These are phyloP conservation scores for Fomitiporia mediterranea DNA, from an alignment of 1,284 basidiomycete species.

Conservation along the genomic window DNA sequence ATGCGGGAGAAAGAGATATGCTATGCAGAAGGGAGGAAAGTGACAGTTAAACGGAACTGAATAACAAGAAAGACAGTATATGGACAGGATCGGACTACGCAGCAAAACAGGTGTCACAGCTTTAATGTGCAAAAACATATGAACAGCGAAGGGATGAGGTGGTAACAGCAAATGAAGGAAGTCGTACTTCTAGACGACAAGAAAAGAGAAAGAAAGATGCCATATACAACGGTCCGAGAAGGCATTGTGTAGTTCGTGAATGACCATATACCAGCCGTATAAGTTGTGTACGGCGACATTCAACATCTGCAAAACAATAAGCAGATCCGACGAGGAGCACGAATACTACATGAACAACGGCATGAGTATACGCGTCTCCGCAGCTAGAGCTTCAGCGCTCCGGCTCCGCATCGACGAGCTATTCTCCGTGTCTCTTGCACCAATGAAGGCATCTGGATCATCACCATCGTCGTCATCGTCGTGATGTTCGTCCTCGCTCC, in stretches of 20 bases:
- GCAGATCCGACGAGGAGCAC: not conserved
- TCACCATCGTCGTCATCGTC: not conserved
- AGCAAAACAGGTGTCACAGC: not conserved
- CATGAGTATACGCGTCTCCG: not conserved
- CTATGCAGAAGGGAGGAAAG: not conserved
- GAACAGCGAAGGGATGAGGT: not conserved
- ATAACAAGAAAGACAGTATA: not conserved
- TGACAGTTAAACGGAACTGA: not conserved
- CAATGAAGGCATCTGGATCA: constrained; percentile 4
- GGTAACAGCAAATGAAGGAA: not conserved
- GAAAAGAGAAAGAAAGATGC: not conserved
- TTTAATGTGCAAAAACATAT: not conserved
- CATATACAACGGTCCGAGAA: no score
- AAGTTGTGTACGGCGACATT: not conserved
- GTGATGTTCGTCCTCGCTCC: not conserved
- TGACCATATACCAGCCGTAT: not conserved
- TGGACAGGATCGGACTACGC: not conserved
- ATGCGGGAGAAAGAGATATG: not conserved
- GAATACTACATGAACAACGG: not conserved
- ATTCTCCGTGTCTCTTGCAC: not conserved
- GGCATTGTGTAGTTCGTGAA: no score
- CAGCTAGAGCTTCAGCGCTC: not conserved
- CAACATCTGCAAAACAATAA: not conserved
- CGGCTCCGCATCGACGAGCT: not conserved
- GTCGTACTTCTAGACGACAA: not conserved